These are phyloP conservation scores for Amylostereum areolatum DNA, from an alignment of 1,284 basidiomycete genomes.

Conservation along the genomic window DNA sequence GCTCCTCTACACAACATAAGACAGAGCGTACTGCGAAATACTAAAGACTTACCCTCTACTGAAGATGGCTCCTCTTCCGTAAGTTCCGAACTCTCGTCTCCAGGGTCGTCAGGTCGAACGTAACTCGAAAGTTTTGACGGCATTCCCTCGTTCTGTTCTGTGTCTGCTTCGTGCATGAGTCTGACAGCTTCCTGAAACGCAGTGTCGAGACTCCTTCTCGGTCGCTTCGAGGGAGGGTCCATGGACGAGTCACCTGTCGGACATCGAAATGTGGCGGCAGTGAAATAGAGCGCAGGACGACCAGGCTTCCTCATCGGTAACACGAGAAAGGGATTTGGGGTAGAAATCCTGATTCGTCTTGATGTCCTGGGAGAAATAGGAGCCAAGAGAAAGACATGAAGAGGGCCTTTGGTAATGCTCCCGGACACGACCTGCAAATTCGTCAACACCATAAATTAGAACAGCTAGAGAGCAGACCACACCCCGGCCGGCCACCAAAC, in stretches of 20 bases:
- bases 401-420: background rate
- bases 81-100: too few relatives aligned
- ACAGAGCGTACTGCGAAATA: background rate
- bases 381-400: background rate
- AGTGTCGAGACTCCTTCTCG: slow-evolving; percentile 21
- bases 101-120: background rate
- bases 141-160: slow-evolving; percentile 23
- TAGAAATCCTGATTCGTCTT: slow-evolving; percentile 6
- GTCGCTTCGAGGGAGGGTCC: slow-evolving; percentile 21
- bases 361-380: background rate
- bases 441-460: too few relatives aligned
- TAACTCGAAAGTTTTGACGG: slow-evolving; percentile 21
- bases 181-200: slow-evolving; percentile 26
- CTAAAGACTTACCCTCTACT: background rate
- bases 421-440: background rate
- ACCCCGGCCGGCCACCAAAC: background rate
- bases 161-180: slow-evolving; percentile 24
- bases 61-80: too few relatives aligned
- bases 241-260: background rate
- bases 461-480: background rate
- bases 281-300: slow-evolving; percentile 22
- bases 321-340: slow-evolving; percentile 17
- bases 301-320: slow-evolving; percentile 18
- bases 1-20: slow-evolving; percentile 5
- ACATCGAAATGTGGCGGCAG: slow-evolving; percentile 14